phyloP scores from a whole-genome alignment of 1,284 basidiomycete species.

The Cryptococcus sp. region DNA sequence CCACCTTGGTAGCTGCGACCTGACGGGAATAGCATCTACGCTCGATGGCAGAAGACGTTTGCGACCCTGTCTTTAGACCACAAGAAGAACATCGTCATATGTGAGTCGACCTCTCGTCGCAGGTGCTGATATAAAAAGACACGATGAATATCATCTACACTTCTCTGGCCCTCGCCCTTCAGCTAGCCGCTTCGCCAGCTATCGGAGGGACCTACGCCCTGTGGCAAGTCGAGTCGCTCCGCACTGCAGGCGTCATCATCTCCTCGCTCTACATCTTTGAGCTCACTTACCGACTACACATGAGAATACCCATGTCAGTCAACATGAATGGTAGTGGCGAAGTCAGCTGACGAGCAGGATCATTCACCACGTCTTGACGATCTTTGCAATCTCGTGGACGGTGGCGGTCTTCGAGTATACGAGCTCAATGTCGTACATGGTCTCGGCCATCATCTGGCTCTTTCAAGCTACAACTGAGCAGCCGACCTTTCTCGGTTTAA shows the following conservation, averaged over 20 bases:
- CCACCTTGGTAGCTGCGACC: no score
- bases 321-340: background rate
- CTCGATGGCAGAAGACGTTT: background rate
- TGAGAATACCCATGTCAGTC: background rate
- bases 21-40: background rate
- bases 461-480: conserved; percentile 35
- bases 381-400: background rate
- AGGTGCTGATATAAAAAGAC: background rate
- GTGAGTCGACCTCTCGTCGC: background rate
- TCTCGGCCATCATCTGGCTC: conserved; percentile 10
- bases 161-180: background rate
- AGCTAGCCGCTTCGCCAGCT: background rate
- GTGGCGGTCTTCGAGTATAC: conserved; percentile 3
- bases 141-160: background rate
- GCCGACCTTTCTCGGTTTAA: conserved; percentile 23
- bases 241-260: background rate
- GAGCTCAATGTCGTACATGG: background rate
- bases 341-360: background rate
- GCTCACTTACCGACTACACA: background rate
- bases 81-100: conserved; percentile 6
- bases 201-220: background rate
- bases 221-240: background rate
- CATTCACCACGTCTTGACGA: background rate
- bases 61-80: background rate
- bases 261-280: background rate